These are phyloP conservation scores for Pseudogymnoascus verrucosus DNA, from an alignment of 2,329 filamentous ascomycete species.

Conservation along the genomic window DNA sequence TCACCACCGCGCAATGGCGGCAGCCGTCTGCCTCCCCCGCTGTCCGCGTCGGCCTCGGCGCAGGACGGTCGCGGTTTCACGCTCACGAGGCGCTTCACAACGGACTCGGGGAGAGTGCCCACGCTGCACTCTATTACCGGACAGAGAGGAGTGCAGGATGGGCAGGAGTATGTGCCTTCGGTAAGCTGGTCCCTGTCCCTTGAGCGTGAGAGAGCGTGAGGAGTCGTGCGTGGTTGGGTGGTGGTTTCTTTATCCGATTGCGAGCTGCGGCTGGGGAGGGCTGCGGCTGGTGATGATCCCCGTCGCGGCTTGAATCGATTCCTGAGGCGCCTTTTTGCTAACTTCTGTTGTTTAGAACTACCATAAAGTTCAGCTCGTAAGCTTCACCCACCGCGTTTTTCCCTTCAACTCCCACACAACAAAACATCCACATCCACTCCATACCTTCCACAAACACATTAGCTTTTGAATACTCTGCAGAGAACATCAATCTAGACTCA, in stretches of 20 bases:
- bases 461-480: neutral
- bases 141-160: slow-evolving; percentile 24
- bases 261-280: neutral
- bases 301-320: neutral
- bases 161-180: slow-evolving; percentile 27
- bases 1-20: slow-evolving; percentile 63
- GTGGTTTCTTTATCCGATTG: neutral
- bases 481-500: neutral
- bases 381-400: slow-evolving; percentile 26
- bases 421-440: neutral
- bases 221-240: neutral
- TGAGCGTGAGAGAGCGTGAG: neutral
- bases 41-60: slow-evolving; percentile 33
- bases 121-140: slow-evolving; percentile 47
- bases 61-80: slow-evolving; percentile 62
- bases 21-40: slow-evolving; percentile 51
- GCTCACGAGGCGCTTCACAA: slow-evolving; percentile 87
- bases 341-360: slow-evolving; percentile 43
- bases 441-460: neutral
- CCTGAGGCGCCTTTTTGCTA: slow-evolving; percentile 15
- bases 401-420: neutral
- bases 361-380: slow-evolving; percentile 71
- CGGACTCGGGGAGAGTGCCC: slow-evolving; percentile 76
- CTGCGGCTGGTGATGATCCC: neutral
- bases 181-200: slow-evolving; percentile 19